Evolutionary conservation across 1,284 basidiomycete species (phyloP).

Genomic region (Apiotrichum domesticum): DNA sequence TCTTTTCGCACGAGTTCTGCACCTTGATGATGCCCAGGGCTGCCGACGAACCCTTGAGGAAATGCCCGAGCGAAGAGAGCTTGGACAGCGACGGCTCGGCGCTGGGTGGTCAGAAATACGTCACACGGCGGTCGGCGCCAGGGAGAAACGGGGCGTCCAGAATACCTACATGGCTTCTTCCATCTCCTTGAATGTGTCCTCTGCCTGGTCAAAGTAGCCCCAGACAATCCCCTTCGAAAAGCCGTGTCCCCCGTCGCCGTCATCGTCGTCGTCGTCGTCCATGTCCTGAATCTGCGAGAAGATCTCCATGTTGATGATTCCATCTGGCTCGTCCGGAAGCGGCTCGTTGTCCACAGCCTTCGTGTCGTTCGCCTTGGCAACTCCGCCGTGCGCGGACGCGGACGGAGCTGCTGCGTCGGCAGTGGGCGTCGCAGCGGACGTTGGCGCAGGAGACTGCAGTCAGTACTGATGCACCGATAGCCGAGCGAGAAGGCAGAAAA

Average conservation of each 20-base stretch:
- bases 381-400: neutral
- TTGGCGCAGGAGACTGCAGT: neutral
- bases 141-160: neutral
- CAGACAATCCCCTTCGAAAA: constrained; percentile 72
- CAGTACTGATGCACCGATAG: neutral
- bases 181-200: constrained; percentile 70
- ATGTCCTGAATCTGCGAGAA: constrained; percentile 83
- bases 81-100: constrained; percentile 32
- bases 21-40: constrained; percentile 78
- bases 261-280: constrained; percentile 65
- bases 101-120: constrained; percentile 7
- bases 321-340: constrained; percentile 22
- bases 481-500: too few species aligned
- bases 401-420: neutral
- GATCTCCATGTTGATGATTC: constrained; percentile 66
- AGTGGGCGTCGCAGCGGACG: neutral
- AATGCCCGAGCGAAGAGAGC: constrained; percentile 77
- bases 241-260: constrained; percentile 50
- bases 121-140: neutral
- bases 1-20: constrained; percentile 74
- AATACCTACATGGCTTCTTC: constrained; percentile 65
- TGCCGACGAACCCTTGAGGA: constrained; percentile 89
- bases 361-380: neutral
- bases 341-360: neutral
- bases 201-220: constrained; percentile 75